These are phyloP conservation scores for Purpureocillium lavendulum DNA, from an alignment of 2,329 filamentous ascomycete genomes.

Conservation along the genomic window DNA sequence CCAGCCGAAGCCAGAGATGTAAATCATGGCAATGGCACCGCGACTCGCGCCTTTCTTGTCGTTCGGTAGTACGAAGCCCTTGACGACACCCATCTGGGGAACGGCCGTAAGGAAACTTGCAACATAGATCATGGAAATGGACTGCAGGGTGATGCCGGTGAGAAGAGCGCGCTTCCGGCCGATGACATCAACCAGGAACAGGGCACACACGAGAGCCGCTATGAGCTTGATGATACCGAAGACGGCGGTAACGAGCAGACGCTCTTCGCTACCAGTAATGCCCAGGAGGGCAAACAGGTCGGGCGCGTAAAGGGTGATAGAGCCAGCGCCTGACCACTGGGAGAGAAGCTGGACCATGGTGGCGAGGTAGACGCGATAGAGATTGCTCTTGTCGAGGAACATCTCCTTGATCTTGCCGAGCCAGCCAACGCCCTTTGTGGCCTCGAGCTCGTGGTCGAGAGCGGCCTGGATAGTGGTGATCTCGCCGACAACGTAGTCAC, in stretches of 20 bases:
- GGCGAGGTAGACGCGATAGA: conserved; percentile 64
- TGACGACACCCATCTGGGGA: conserved; percentile 44
- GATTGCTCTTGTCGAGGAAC: conserved; percentile 57
- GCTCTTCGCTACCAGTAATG: conserved; percentile 57
- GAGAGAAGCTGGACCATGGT: conserved; percentile 61
- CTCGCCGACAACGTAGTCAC: conserved; percentile 54
- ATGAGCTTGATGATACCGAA: conserved; percentile 69
- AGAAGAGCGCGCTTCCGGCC: conserved; percentile 63
- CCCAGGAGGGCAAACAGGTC: conserved; percentile 67
- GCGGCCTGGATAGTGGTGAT: conserved; percentile 55
- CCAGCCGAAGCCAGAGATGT: conserved; percentile 60
- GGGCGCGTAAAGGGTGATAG: conserved; percentile 69
- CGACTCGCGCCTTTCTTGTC: conserved; percentile 50
- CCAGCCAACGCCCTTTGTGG: conserved; percentile 56
- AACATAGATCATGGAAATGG: conserved; percentile 55
- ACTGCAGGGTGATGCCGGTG: conserved; percentile 51
- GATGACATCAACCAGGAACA: conserved; percentile 73
- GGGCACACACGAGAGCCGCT: conserved; percentile 58
- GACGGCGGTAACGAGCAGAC: conserved; percentile 64
- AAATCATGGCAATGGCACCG: conserved; percentile 67
- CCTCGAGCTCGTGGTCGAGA: conserved; percentile 65
- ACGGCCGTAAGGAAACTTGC: conserved; percentile 54
- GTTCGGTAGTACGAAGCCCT: conserved; percentile 36
- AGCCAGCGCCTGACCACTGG: conserved; percentile 66
- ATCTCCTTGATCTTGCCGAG: conserved; percentile 60